These are phyloP conservation scores for Parascedosporium putredinis DNA, from an alignment of 2,329 filamentous ascomycete species.

Conservation along the genomic window DNA sequence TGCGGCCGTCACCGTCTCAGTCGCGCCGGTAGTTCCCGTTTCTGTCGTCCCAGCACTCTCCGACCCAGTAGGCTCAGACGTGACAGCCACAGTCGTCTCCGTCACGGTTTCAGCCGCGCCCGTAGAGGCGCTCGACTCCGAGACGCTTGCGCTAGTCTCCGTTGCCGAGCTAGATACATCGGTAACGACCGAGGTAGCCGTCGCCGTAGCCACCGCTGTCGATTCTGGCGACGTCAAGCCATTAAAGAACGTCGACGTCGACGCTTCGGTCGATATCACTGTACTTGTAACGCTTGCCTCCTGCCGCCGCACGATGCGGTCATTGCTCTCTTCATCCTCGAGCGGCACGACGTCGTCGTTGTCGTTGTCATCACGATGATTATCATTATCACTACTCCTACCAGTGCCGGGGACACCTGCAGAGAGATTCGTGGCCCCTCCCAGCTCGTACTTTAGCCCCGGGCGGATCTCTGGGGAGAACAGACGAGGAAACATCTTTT, in stretches of 20 bases:
- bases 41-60: no score
- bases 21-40: no score
- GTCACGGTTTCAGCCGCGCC: not conserved
- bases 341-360: no score
- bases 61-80: not conserved
- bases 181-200: not conserved
- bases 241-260: not conserved
- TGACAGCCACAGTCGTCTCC: not conserved
- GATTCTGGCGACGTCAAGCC: not conserved
- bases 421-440: not conserved
- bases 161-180: not conserved
- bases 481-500: not conserved
- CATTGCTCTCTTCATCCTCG: no score
- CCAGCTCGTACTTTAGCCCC: not conserved
- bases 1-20: no score
- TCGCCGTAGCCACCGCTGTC: not conserved
- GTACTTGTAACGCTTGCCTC: not conserved
- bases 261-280: not conserved
- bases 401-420: not conserved
- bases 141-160: not conserved
- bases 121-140: not conserved
- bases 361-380: no score
- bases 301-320: no score
- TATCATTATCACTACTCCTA: no score
- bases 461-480: not conserved